Evolutionary conservation across 306 rosid species (phyloP), one percentile per base, ranked within the genome.

Genomic region (Vicia faba): DNA sequence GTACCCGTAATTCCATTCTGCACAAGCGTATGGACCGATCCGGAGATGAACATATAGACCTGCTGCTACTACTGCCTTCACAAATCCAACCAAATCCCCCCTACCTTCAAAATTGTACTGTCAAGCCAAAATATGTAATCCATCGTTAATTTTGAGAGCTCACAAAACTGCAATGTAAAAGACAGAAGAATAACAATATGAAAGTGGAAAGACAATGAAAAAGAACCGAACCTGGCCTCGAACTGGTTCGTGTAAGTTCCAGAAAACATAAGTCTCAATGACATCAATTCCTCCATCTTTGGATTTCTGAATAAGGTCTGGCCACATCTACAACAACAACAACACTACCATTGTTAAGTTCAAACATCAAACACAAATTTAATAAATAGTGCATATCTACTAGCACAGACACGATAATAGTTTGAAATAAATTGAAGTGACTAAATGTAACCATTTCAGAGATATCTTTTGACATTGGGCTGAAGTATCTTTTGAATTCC

Each of bases 1-100:
- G 43, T 58, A 93, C 98, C 98, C 98, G 1, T 89, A 93, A 81
- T 93, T 93, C 98, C 98, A 93, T 76, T 93, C 98, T 5, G 98
- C 98, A 60, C 98, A 93, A 1, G 72, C 98, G 10, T 93, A 93
- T 10, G 98, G 98, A 56, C 98, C 98, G 71, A 93, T 89, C 62
- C 98, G 88, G 9, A 93, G 93, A 82, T 86, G 96, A 64, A 82
- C 89, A 68, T 87, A 89, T 8, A 89, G 81, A 25, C 96, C 98
- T 18, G 91, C 96, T 25, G 79, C 95, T 60, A 83, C 97, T 5
- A 88, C 96, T 35, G 83, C 49, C 79, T 89, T 93, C 75, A 93
- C 83, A 67, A 93, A 93, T 72, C 83, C 68, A 19, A 84, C 91
- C 75, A 93, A 72, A 80, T 93, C 96, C 5, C 78, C 85, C 41